Evolutionary conservation across 2,329 filamentous ascomycete genomes (phyloP).

Genomic region (Neodidymelliopsis sp.): DNA sequence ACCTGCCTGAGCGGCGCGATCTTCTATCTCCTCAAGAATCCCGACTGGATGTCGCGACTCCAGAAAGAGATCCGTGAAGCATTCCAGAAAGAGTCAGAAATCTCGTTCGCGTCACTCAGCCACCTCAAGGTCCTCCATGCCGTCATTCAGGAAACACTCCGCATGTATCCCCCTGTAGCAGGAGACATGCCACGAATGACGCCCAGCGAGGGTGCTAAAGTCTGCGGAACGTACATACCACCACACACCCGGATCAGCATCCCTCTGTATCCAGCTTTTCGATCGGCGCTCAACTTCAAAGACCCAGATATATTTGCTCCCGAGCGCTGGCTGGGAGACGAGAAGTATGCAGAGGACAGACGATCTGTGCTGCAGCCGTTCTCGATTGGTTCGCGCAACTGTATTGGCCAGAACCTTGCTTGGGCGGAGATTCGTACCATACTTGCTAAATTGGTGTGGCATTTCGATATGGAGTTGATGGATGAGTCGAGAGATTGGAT

Average conservation of each 20-base stretch:
- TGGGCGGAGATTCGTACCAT: constrained; percentile 37
- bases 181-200: constrained; percentile 36
- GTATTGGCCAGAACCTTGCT: constrained; percentile 39
- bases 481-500: constrained; percentile 49
- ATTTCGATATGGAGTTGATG: constrained; percentile 32
- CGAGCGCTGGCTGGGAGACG: constrained; percentile 50
- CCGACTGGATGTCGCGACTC: background rate
- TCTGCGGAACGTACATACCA: constrained; percentile 35
- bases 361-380: constrained; percentile 39
- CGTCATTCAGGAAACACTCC: constrained; percentile 33
- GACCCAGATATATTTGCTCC: constrained; percentile 36
- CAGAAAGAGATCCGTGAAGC: background rate
- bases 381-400: constrained; percentile 35
- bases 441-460: constrained; percentile 29
- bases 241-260: constrained; percentile 32
- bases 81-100: constrained; percentile 13
- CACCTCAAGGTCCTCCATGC: constrained; percentile 29
- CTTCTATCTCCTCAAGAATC: background rate
- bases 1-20: background rate
- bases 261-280: constrained; percentile 39
- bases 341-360: constrained; percentile 43
- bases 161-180: constrained; percentile 38
- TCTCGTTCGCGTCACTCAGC: constrained; percentile 21
- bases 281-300: constrained; percentile 36
- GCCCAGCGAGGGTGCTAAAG: constrained; percentile 28